Evolutionary conservation across 352 stramenopile genomes (phyloP).

Genomic region (Pythium diclinum): DNA sequence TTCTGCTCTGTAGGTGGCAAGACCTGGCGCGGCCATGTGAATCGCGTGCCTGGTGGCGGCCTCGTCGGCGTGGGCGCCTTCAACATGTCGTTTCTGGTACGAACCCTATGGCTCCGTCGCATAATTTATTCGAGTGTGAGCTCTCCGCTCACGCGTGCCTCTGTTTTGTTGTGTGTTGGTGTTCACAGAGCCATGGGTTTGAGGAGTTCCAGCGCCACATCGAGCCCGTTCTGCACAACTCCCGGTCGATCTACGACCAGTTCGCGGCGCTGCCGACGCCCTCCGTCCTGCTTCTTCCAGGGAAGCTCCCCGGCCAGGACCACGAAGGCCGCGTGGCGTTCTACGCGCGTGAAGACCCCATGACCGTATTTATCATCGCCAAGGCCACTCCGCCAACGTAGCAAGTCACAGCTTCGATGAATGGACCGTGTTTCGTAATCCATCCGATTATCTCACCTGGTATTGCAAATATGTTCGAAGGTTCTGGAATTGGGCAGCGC

Average conservation of each 20-base stretch:
- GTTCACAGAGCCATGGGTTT: conserved; percentile 56
- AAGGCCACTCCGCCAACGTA: conserved; percentile 3
- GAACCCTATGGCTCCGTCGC: not conserved
- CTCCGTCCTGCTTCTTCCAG: conserved; percentile 70
- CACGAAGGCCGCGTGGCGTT: conserved; percentile 44
- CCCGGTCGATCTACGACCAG: conserved; percentile 44
- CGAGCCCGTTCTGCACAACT: conserved; percentile 55
- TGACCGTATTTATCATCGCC: conserved; percentile 63
- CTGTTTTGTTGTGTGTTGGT: conserved; percentile 1
- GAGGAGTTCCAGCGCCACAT: conserved; percentile 75
- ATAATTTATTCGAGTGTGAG: not conserved
- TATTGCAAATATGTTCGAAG: conserved; percentile 16
- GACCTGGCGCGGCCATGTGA: conserved; percentile 64
- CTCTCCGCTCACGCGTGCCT: no score
- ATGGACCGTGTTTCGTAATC: conserved; percentile 11
- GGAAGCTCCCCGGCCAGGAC: conserved; percentile 37
- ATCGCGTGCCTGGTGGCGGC: conserved; percentile 63
- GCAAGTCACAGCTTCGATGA: not conserved
- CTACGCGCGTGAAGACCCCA: conserved; percentile 52
- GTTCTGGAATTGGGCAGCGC: conserved; percentile 22
- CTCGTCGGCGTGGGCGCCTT: conserved; percentile 64
- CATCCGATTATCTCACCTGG: not conserved
- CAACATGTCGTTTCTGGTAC: conserved; percentile 55
- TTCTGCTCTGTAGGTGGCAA: conserved; percentile 32
- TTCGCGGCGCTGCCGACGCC: conserved; percentile 50